Evolutionary conservation across 352 stramenopile genomes (phyloP).

Genomic region (Globisporangium emineosum): DNA sequence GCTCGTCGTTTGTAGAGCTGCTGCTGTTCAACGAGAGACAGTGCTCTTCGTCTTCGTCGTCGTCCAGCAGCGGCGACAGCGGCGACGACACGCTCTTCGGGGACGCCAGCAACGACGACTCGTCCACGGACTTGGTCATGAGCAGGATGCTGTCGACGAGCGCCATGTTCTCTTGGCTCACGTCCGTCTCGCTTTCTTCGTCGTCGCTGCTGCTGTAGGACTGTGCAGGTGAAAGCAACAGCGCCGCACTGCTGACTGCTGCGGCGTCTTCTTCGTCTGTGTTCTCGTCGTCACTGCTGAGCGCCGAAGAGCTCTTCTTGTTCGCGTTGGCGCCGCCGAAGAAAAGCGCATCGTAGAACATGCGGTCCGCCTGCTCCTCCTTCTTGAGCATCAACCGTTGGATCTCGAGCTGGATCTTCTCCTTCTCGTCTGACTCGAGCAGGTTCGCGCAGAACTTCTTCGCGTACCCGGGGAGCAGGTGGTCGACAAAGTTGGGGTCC

Average conservation of each 20-base stretch:
- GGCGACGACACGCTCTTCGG: conserved; percentile 64
- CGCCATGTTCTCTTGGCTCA: conserved; percentile 58
- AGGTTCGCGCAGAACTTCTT: conserved; percentile 75
- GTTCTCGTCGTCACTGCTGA: not conserved
- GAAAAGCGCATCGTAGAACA: conserved; percentile 35
- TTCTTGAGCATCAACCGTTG: conserved; percentile 77
- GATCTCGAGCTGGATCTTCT: conserved; percentile 82
- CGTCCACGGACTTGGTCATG: conserved; percentile 69
- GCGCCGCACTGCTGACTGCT: not conserved
- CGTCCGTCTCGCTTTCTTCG: conserved; percentile 4
- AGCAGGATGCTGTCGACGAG: conserved; percentile 77
- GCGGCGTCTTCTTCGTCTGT: conserved; percentile 15
- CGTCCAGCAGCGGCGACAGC: conserved; percentile 37
- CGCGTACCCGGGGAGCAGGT: conserved; percentile 70
- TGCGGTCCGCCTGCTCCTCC: conserved; percentile 32
- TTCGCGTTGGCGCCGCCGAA: conserved; percentile 9
- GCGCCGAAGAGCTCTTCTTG: not conserved
- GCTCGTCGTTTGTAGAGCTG: conserved; percentile 23
- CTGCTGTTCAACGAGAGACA: conserved; percentile 10
- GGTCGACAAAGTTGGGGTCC: conserved; percentile 82
- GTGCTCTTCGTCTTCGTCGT: conserved; percentile 46
- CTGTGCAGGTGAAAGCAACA: not conserved
- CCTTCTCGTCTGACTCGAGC: conserved; percentile 76
- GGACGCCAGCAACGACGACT: conserved; percentile 49
- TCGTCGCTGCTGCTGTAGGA: not conserved